Base-by-base conservation (phyloP, 2,329 filamentous ascomycete genomes). In the Fusarium odoratissimum region DNA sequence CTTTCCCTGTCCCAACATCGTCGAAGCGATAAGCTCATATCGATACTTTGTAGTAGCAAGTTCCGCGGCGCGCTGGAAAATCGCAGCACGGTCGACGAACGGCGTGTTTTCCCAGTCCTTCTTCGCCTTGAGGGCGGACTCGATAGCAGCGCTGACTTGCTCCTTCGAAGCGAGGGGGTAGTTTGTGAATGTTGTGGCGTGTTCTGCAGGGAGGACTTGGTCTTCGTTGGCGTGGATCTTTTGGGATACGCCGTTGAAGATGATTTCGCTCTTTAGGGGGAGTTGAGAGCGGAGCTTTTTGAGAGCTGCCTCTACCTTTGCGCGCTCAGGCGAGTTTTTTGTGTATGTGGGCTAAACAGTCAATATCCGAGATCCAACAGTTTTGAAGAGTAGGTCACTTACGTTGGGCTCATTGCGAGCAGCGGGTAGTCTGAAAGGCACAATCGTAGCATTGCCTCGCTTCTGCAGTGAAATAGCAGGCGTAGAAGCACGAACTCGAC, bases 1-100 rank as follows among this genome's bases (percentile, higher is more conserved):
- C 89, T 98, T 98, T 78, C 96, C 95, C 84, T 99, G 95, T 59
- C 95, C 95, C 31, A 97, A 86, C 91, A 98, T 97, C 6, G 96
- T 98, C 35, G 94, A 91, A 7, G 96, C 95, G 92, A 98, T 97
- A 75, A 98, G 89, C 60, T 98, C 94, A 84, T 97, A 97, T 79
- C 96, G 90, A 84, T 98, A 98, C 85, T 98, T 98, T 71, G 90
- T 92, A 51, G 93, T 87, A 70, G 98, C 90, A 59, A 98, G 87
- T 80, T 98, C 95, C 13, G 95, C 95, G 2, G 96, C 95, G 86
- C 97, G 97, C 78, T 98, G 89, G 86, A 98, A 98, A 79, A 98
- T 89, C 58, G 95, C 93, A 10, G 95, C 95, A 52, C 95, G 91
- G 83, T 98, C 95, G 28, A 93, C 91, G 78, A 98, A 98, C 7